phyloP scores from a whole-genome alignment of 768 basidiomycete genomes.

The Lactarius sp. region DNA sequence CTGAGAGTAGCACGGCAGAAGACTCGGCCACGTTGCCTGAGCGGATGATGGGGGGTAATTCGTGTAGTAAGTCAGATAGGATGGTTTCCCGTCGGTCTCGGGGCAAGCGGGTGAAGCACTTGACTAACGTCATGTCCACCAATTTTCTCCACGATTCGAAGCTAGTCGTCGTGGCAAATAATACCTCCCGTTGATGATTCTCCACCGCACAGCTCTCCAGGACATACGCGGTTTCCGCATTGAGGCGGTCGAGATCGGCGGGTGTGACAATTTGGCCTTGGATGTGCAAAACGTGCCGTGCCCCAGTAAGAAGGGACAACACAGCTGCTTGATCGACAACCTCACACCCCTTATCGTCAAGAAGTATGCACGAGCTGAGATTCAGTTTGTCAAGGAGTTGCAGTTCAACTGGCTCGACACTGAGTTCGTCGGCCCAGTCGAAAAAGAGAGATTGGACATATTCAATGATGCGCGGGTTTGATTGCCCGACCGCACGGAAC shows the following conservation, averaged over 20 bases:
- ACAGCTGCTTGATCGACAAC: constrained; percentile 73
- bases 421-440: constrained; percentile 78
- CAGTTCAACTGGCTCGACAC: constrained; percentile 52
- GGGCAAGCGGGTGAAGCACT: constrained; percentile 80
- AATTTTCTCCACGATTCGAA: constrained; percentile 83
- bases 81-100: constrained; percentile 82
- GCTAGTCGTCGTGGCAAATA: constrained; percentile 60
- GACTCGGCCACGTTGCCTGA: constrained; percentile 62
- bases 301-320: constrained; percentile 57
- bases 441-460: constrained; percentile 83
- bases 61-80: constrained; percentile 84
- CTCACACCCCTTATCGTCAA: constrained; percentile 71
- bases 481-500: constrained; percentile 75
- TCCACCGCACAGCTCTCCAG: constrained; percentile 81
- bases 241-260: constrained; percentile 60
- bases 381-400: constrained; percentile 64
- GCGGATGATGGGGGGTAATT: constrained; percentile 65
- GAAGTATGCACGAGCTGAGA: constrained; percentile 62
- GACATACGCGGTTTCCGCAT: constrained; percentile 67
- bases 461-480: constrained; percentile 81
- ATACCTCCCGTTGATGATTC: constrained; percentile 81
- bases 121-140: constrained; percentile 79
- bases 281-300: constrained; percentile 56
- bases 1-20: constrained; percentile 78
- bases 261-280: constrained; percentile 63